Percentiles rank a stretch among this genome's conserved stretches.
These are phyloP conservation scores for Sanghuangporus weigelae DNA, from an alignment of 1,284 basidiomycete genomes.

Conservation along the genomic window DNA sequence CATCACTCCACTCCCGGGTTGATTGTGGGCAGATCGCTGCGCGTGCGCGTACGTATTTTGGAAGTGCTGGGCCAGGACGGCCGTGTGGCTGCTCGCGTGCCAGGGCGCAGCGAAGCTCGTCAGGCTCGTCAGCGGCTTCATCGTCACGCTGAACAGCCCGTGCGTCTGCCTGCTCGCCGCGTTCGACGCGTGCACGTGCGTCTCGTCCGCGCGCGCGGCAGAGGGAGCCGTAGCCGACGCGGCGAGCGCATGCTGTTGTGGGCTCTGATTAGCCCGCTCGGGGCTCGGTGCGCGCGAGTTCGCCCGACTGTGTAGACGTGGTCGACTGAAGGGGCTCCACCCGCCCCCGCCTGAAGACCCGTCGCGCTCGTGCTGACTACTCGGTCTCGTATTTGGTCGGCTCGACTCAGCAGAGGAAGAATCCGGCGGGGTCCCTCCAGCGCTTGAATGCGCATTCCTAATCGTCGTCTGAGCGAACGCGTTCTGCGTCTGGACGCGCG, in stretches of 20 bases:
- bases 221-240: constrained; percentile 23
- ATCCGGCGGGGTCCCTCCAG: constrained; percentile 1
- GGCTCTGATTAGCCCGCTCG: constrained; percentile 31
- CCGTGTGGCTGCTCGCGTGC: constrained; percentile 30
- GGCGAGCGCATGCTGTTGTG: background rate
- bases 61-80: constrained; percentile 16
- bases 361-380: constrained; percentile 25
- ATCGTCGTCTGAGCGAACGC: background rate
- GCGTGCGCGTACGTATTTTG: constrained; percentile 19
- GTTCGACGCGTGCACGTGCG: constrained; percentile 44
- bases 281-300: constrained; percentile 32
- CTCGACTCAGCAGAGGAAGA: constrained; percentile 21
- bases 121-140: constrained; percentile 54
- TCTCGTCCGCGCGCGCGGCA: constrained; percentile 32
- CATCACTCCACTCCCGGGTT: background rate
- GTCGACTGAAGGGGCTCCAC: constrained; percentile 33
- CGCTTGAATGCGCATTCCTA: background rate
- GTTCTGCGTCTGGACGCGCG: constrained; percentile 1
- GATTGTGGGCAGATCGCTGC: background rate
- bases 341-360: background rate
- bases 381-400: constrained; percentile 28
- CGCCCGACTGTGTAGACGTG: constrained; percentile 31
- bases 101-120: constrained; percentile 31
- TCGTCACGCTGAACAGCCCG: constrained; percentile 50
- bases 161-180: constrained; percentile 48